Evolutionary conservation across 1,139 yeast species (phyloP).

Genomic region (Saccharomyces hybrid): DNA sequence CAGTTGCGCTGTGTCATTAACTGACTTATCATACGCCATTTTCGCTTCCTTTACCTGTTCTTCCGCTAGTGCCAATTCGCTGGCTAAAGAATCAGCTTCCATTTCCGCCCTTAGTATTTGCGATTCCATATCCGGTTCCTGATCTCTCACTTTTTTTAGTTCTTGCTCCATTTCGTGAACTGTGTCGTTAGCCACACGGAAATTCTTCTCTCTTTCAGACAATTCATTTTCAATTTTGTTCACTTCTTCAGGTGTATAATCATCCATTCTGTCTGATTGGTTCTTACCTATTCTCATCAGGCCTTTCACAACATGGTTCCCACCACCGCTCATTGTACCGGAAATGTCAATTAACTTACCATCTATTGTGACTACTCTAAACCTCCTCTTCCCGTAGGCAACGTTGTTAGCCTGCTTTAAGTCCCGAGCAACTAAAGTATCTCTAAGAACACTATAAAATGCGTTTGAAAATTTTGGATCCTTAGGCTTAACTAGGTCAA

Average conservation of each 20-base stretch:
- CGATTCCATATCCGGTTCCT: constrained; percentile 63
- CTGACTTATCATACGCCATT: constrained; percentile 9
- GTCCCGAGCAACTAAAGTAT: constrained; percentile 79
- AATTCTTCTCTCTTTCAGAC: constrained; percentile 47
- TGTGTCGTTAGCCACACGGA: constrained; percentile 45
- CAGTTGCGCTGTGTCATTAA: constrained; percentile 35
- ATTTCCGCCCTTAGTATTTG: constrained; percentile 51
- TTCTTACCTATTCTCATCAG: constrained; percentile 30
- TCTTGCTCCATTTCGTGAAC: constrained; percentile 54
- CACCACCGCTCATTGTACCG: constrained; percentile 98
- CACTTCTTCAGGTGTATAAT: constrained; percentile 51
- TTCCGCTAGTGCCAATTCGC: constrained; percentile 29
- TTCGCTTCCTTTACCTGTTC: constrained; percentile 12
- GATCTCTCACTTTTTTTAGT: constrained; percentile 50
- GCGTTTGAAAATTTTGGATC: constrained; percentile 74
- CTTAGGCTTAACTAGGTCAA: constrained; percentile 68
- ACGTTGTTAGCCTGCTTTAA: constrained; percentile 76
- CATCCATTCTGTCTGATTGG: constrained; percentile 16
- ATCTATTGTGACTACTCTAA: constrained; percentile 85
- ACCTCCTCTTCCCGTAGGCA: constrained; percentile 77
- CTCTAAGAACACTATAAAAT: constrained; percentile 75
- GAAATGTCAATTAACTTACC: constrained; percentile 92
- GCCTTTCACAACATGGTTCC: constrained; percentile 48
- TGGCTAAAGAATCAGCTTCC: constrained; percentile 54
- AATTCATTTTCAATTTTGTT: constrained; percentile 48